Conservation (phyloP, 2,329 filamentous ascomycete genomes). For the Beauveria scarabaeidicola region DNA sequence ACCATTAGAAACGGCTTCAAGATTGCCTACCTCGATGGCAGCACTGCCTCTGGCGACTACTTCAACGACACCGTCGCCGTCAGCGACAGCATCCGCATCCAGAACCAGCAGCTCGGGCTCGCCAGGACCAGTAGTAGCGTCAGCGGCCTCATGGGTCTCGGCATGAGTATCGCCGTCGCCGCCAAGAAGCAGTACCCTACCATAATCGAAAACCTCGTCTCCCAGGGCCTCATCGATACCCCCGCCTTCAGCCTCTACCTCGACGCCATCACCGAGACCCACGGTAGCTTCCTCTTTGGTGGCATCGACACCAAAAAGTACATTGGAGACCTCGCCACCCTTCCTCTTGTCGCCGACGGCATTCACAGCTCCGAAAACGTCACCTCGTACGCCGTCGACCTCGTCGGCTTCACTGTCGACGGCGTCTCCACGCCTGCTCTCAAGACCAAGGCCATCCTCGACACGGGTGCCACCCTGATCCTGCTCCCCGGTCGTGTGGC, state of each 20-base stretch:
- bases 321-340: conserved; percentile 37
- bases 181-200: conserved; percentile 40
- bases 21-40: conserved; percentile 53
- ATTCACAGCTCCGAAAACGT: conserved; percentile 34
- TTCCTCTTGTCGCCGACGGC: conserved; percentile 39
- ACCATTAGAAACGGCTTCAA: conserved; percentile 39
- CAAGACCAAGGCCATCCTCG: conserved; percentile 54
- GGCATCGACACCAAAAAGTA: conserved; percentile 71
- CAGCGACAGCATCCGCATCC: conserved; percentile 35
- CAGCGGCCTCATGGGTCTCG: conserved; percentile 51
- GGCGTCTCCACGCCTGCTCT: conserved; percentile 25
- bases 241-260: conserved; percentile 63
- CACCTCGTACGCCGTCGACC: conserved; percentile 27
- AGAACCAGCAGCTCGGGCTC: conserved; percentile 47
- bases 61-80: conserved; percentile 48
- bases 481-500: conserved; percentile 57
- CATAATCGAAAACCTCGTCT: conserved; percentile 55
- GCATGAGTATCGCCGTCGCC: conserved; percentile 44
- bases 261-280: conserved; percentile 55
- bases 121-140: conserved; percentile 39
- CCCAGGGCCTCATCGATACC: conserved; percentile 51
- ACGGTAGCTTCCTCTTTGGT: conserved; percentile 68
- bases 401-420: conserved; percentile 31
- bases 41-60: conserved; percentile 47
- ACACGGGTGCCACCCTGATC: conserved; percentile 64